phyloP scores from a whole-genome alignment of 148 eudicot genomes.

The Agrostemma githago region DNA sequence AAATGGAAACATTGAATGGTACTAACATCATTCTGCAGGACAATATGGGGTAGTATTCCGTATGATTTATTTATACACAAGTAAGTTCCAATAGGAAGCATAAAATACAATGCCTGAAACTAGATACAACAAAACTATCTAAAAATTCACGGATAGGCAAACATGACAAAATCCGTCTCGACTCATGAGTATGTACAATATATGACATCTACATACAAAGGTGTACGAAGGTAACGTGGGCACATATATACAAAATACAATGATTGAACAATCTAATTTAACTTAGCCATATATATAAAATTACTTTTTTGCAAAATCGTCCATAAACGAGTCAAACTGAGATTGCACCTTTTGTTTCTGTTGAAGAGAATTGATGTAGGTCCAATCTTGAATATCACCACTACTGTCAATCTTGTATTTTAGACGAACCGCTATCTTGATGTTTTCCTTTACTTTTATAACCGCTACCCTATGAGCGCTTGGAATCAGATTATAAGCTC shows the following conservation, averaged over 20 bases:
- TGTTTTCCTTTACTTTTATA: not conserved
- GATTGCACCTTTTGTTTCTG: conserved; percentile 1
- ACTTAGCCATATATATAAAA: not conserved
- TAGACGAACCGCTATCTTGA: not conserved
- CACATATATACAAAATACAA: not conserved
- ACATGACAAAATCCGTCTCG: not conserved
- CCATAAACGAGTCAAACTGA: conserved; percentile 8
- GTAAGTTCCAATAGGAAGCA: not conserved
- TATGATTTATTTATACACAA: no score
- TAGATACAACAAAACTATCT: not conserved
- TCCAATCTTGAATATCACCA: conserved; percentile 13
- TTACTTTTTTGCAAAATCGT: not conserved
- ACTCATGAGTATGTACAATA: not conserved
- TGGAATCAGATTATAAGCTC: conserved; percentile 1
- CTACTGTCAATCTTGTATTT: not conserved
- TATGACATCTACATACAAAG: not conserved
- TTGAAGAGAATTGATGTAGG: conserved; percentile 1
- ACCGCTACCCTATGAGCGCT: not conserved
- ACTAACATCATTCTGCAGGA: no score
- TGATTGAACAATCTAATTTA: not conserved
- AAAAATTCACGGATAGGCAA: not conserved
- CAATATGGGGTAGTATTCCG: no score
- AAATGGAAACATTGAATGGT: no score
- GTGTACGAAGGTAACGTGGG: not conserved
- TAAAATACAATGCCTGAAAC: not conserved